A percentile compares a stretch with the other conserved stretches of the same genome.
Conservation (phyloP, 306 rosid genomes). For the Malus fusca region DNA sequence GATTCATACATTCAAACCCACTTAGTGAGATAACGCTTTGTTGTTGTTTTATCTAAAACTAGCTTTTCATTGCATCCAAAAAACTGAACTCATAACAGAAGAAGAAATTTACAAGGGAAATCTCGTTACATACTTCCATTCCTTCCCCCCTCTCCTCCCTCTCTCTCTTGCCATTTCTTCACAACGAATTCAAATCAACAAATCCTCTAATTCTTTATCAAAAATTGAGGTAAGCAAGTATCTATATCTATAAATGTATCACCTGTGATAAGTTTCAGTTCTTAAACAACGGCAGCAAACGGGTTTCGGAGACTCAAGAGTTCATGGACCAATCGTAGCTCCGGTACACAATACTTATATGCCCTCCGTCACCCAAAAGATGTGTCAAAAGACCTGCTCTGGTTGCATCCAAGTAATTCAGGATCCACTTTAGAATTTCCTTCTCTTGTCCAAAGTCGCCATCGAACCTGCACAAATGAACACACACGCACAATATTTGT, state of each 20-base stretch:
- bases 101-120: not conserved
- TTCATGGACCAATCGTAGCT: constrained; percentile 68
- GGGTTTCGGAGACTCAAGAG: constrained; percentile 25
- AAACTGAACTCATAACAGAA: not conserved
- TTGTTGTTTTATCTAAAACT: not conserved
- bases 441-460: constrained; percentile 77
- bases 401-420: constrained; percentile 62
- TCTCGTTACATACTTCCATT: not conserved
- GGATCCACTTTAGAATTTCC: constrained; percentile 62
- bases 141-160: not conserved
- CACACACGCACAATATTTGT: not conserved
- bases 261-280: not conserved
- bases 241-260: not conserved
- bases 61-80: not conserved
- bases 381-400: constrained; percentile 89
- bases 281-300: not conserved
- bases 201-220: not conserved
- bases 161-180: not conserved
- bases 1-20: too few species aligned
- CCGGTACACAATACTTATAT: constrained; percentile 54
- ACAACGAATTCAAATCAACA: not conserved
- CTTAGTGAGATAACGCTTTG: too few species aligned
- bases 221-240: constrained; percentile 3
- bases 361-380: constrained; percentile 66
- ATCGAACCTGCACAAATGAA: constrained; percentile 46